Conservation (phyloP, 1,139 yeast species). For the Kodamaea sp. region DNA sequence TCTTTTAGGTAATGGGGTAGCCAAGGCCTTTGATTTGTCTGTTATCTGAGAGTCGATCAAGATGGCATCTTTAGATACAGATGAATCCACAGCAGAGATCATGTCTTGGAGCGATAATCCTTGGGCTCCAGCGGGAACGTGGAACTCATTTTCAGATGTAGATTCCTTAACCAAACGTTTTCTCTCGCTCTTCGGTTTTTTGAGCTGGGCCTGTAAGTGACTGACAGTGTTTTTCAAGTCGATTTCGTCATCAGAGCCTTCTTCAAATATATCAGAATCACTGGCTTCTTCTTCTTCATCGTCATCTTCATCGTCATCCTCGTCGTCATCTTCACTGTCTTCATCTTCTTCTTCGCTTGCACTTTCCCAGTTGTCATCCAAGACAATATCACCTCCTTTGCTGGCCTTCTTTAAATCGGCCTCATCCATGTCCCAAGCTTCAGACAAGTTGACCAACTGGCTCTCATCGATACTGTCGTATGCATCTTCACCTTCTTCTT, state of each 20-base stretch:
- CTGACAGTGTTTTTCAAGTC: constrained; percentile 39
- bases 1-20: constrained; percentile 82
- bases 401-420: constrained; percentile 36
- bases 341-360: constrained; percentile 14
- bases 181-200: constrained; percentile 37
- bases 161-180: constrained; percentile 51
- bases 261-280: constrained; percentile 19
- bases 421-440: constrained; percentile 87
- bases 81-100: constrained; percentile 61
- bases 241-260: constrained; percentile 26
- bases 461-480: constrained; percentile 68
- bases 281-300: constrained; percentile 16
- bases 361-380: constrained; percentile 45
- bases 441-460: constrained; percentile 74
- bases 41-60: constrained; percentile 42
- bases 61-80: constrained; percentile 48
- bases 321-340: constrained; percentile 20
- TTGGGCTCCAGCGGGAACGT: constrained; percentile 59
- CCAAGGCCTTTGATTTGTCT: constrained; percentile 42
- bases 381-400: constrained; percentile 28
- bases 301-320: constrained; percentile 14
- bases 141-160: constrained; percentile 69
- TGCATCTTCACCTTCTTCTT: constrained; percentile 41
- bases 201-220: constrained; percentile 28
- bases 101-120: constrained; percentile 73